Evolutionary conservation across 2,329 filamentous ascomycete species (phyloP).

Genomic region (Rutstroemia sp.): DNA sequence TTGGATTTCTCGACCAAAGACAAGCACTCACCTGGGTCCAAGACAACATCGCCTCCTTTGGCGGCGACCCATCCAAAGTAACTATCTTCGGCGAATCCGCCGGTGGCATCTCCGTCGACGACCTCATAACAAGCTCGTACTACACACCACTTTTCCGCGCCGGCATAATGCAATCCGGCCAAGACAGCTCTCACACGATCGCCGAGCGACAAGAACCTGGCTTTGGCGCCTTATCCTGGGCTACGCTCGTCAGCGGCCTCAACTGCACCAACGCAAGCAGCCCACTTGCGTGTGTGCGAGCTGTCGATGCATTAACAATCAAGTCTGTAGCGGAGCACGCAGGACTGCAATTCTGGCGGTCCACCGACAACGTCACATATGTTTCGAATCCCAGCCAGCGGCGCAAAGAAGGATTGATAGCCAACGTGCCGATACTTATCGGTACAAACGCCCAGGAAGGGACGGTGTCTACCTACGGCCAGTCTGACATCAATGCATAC

Average conservation of each 20-base stretch:
- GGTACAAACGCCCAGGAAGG: constrained; percentile 3
- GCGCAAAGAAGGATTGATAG: neutral
- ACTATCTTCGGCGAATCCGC: constrained; percentile 44
- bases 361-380: neutral
- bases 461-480: neutral
- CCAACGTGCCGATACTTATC: constrained; percentile 3
- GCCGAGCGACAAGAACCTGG: neutral
- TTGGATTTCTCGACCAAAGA: constrained; percentile 67
- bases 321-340: constrained; percentile 1
- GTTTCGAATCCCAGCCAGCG: neutral
- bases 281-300: neutral
- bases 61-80: constrained; percentile 45
- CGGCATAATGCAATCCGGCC: constrained; percentile 70
- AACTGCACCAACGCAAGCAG: neutral
- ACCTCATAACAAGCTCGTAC: constrained; percentile 65
- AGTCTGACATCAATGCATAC: neutral
- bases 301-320: neutral
- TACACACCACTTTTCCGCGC: constrained; percentile 70
- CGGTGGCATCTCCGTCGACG: constrained; percentile 66
- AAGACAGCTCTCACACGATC: neutral
- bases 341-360: neutral
- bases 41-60: constrained; percentile 70
- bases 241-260: neutral
- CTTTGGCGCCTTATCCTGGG: neutral
- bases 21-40: constrained; percentile 68